phyloP scores from a whole-genome alignment of 2,329 filamentous ascomycete genomes.

The Diaporthe batatas region DNA sequence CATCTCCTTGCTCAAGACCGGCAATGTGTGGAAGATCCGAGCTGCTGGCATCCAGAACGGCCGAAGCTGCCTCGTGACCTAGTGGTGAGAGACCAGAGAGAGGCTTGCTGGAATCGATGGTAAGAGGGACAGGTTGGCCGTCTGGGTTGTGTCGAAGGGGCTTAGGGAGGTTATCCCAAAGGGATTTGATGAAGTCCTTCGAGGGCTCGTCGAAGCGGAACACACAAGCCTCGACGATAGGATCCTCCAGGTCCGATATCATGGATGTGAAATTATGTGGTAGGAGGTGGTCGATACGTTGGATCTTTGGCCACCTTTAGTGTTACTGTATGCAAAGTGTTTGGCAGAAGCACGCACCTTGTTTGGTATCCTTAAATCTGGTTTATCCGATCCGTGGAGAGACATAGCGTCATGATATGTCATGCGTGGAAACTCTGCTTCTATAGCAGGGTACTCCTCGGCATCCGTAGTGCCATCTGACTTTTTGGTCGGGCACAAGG shows the following conservation, averaged over 20 bases:
- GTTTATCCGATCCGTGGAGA: conserved; percentile 89
- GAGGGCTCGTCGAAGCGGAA: conserved; percentile 70
- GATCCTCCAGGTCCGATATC: conserved; percentile 77
- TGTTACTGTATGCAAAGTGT: conserved; percentile 32
- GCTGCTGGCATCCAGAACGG: conserved; percentile 52
- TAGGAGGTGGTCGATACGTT: conserved; percentile 73
- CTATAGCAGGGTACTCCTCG: conserved; percentile 46
- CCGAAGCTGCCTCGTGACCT: conserved; percentile 77
- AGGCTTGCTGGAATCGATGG: conserved; percentile 80
- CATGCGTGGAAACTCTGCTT: conserved; percentile 65
- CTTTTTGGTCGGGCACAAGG: conserved; percentile 45
- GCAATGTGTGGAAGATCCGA: conserved; percentile 51
- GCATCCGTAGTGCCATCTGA: background rate
- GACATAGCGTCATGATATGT: conserved; percentile 84
- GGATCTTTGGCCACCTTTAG: conserved; percentile 65
- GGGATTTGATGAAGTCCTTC: conserved; percentile 69
- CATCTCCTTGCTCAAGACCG: conserved; percentile 75
- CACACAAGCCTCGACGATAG: conserved; percentile 81
- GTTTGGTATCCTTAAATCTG: conserved; percentile 83
- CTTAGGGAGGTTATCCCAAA: conserved; percentile 67
- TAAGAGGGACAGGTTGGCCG: conserved; percentile 84
- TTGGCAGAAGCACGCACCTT: conserved; percentile 59
- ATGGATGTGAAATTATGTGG: conserved; percentile 77
- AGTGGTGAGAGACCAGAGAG: conserved; percentile 82
- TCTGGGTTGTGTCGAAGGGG: conserved; percentile 76